Conservation (phyloP, 345 rosid species). For the Tarenaya hassleriana region DNA sequence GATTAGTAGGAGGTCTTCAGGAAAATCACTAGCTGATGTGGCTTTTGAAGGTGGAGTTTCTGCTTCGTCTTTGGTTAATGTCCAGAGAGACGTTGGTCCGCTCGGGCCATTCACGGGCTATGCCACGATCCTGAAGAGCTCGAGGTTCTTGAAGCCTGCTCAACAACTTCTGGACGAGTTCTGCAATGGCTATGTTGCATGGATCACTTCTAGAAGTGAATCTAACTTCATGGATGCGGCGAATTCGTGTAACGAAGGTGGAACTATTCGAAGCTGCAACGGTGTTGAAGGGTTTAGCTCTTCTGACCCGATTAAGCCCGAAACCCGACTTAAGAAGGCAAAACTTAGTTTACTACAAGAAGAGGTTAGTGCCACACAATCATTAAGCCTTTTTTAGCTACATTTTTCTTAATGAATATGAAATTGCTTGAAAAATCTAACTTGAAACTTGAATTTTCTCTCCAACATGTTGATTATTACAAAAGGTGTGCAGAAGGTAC, state of each 20-base stretch:
- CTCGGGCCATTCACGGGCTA: slow-evolving; percentile 76
- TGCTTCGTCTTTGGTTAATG: slow-evolving; percentile 15
- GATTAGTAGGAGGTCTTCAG: slow-evolving; percentile 27
- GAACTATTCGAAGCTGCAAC: not conserved
- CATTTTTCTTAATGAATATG: not conserved
- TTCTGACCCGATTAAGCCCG: slow-evolving; percentile 34
- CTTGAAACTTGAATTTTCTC: not conserved
- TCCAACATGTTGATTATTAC: not conserved
- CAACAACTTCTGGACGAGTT: slow-evolving; percentile 44
- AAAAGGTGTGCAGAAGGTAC: slow-evolving; percentile 48
- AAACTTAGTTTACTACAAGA: slow-evolving; percentile 48
- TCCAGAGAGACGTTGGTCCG: slow-evolving; percentile 38
- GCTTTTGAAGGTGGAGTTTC: slow-evolving; percentile 21
- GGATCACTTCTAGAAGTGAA: slow-evolving; percentile 6
- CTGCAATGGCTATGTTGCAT: slow-evolving; percentile 23
- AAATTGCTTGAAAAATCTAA: not conserved
- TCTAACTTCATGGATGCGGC: slow-evolving; percentile 22
- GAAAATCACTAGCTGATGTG: slow-evolving; percentile 12
- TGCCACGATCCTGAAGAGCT: slow-evolving; percentile 54
- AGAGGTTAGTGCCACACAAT: slow-evolving; percentile 44
- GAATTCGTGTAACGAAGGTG: not conserved
- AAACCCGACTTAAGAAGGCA: slow-evolving; percentile 51
- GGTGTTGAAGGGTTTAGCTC: slow-evolving; percentile 31
- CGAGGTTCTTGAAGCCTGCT: slow-evolving; percentile 51
- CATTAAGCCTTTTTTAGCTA: not conserved